Conservation (phyloP, 345 rosid genomes). For the Citrus medica region DNA sequence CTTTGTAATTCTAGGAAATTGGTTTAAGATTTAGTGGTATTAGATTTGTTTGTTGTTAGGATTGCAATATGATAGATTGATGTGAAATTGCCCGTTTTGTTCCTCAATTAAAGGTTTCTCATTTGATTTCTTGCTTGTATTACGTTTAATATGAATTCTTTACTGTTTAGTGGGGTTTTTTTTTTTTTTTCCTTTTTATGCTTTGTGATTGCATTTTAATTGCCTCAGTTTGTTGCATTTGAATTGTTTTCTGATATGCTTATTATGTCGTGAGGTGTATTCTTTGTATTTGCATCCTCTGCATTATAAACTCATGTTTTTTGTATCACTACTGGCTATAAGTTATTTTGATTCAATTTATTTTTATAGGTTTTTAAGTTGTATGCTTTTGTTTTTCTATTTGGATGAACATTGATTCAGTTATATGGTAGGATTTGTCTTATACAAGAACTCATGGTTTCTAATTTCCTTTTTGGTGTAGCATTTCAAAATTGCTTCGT, state of each 20-base stretch:
- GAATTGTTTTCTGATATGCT: not conserved
- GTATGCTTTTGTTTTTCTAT: not conserved
- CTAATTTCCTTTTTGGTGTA: not conserved
- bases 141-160: not conserved
- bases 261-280: not conserved
- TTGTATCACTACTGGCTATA: not conserved
- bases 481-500: slow-evolving; percentile 3
- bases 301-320: slow-evolving; percentile 9
- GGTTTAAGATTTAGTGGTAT: slow-evolving; percentile 1
- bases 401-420: not conserved
- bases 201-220: not conserved
- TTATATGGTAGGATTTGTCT: not conserved
- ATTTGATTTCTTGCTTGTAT: not conserved
- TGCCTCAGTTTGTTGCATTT: not conserved
- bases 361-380: not conserved
- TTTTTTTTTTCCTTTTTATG: not conserved
- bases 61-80: not conserved
- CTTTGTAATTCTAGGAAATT: not conserved
- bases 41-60: not conserved
- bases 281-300: slow-evolving; percentile 11
- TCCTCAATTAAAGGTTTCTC: not conserved
- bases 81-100: not conserved
- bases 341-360: not conserved
- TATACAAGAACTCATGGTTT: not conserved
- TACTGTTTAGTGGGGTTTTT: not conserved